Evolutionary conservation across 345 rosid genomes (phyloP), one percentile per base, ranked within the genome.

Genomic region (Mercurialis annua): DNA sequence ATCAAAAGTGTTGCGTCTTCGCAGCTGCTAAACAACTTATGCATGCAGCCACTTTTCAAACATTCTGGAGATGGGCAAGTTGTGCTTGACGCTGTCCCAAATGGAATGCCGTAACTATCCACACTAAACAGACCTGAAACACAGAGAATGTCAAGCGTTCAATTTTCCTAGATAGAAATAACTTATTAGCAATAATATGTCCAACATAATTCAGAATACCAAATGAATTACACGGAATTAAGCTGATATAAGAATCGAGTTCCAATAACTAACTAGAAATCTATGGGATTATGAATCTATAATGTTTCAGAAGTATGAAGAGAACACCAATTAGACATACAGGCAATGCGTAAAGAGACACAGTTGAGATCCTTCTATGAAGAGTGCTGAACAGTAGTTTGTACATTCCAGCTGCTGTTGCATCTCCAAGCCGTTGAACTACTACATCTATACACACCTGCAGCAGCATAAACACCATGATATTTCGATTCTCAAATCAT

Each of bases 351-450:
- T 84, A 90, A 14, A 90, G 80, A 50, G 96, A 88, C 38, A 81
- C 87, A 10, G 90, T 80, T 54, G 90, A 85, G 73, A 83, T 77
- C 71, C 72, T 83, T 61, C 86, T 92, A 38, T 82, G 85, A 72
- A 88, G 83, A 62, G 78, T 80, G 81, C 85, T 78, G 69, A 86
- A 84, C 31, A 92, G 83, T 62, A 92, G 66, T 75, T 86, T 85
- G 53, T 85, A 92, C 81, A 92, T 81, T 73, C 97, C 97, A 5
- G 98, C 96, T 3, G 97, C 98, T 6, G 96, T 80, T 43, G 98
- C 98, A 81, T 92, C 97, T 73, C 98, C 96, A 7, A 90, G 87
- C 58, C 98, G 92, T 76, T 92, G 96, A 69, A 92, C 90, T 57
- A 92, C 78, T 53, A 92, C 96, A 50, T 92, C 98, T 62, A 90